Base-by-base conservation (phyloP, 2,329 filamentous ascomycete species). In the Beauveria sp. region DNA sequence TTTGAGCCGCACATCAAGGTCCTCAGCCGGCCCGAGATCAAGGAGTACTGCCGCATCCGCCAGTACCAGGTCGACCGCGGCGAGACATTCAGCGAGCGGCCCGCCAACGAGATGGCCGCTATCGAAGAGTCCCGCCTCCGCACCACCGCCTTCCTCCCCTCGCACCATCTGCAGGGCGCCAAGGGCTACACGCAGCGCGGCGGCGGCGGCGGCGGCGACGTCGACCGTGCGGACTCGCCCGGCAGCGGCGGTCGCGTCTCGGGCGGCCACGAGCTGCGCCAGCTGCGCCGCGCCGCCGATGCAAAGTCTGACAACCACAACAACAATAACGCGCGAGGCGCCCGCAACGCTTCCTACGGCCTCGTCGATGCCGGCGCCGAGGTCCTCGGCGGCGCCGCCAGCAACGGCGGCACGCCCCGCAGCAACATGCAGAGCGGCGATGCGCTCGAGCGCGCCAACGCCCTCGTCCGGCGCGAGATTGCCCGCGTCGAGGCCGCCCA, bases 1-100 rank as follows among this genome's bases (percentile, higher is more conserved):
- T 81, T 86, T 26, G 79, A 87, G 26, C 74, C 77, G 1, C 83
- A 86, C 54, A 73, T 88, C 0, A 70, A 74, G n/a, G 66, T 71
- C 1, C 71, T 87, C 1, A 77, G 71, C 4, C 73, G 84, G 10
- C 74, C 77, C 1, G 84, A 87, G 64, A 76, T 87, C 54, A 87
- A 87, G 69, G 84, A 87, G 66, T 87, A 86, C 64, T 82, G 81
- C 55, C 82, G 84, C 20, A 78, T 87, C 44, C 81, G 84, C 4
- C 83, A 86, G 67, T 77, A 73, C 51, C 83, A 87, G 64, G 71
- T 85, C 0, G 83, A 86, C 52, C 71, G 73, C 5, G 80, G 79
- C 26, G 84, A 87, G 69, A 69, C 67, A 0, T 69, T 76, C 0
- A 77, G 78, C 0, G 76, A 84, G 2, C 76, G 78, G 20, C 67